Evolutionary conservation across 345 rosid species (phyloP).

Genomic region (Gynandropsis gynandra): DNA sequence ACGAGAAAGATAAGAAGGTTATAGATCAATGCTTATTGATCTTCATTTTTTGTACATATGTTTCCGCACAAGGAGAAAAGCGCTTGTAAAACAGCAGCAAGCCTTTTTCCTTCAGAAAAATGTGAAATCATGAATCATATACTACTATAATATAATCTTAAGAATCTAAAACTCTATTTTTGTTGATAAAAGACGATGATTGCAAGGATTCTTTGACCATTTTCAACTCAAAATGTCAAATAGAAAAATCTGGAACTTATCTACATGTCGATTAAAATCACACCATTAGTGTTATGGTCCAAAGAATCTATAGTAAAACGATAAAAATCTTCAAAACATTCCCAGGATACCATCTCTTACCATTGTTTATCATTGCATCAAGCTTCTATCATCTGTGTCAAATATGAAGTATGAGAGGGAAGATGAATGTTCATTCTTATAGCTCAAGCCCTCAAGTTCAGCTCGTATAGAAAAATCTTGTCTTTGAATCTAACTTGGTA

Average conservation of each 20-base stretch:
- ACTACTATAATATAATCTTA: no score
- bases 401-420: background rate
- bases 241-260: background rate
- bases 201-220: background rate
- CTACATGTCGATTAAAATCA: constrained; percentile 7
- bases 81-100: constrained; percentile 29
- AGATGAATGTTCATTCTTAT: constrained; percentile 11
- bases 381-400: no score
- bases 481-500: constrained; percentile 34
- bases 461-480: constrained; percentile 39
- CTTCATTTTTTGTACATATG: constrained; percentile 13
- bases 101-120: constrained; percentile 26
- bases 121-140: constrained; percentile 1
- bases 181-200: constrained; percentile 15
- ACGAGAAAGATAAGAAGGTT: constrained; percentile 22
- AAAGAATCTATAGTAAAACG: constrained; percentile 6
- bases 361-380: no score
- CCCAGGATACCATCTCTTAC: no score
- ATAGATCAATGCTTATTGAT: constrained; percentile 26
- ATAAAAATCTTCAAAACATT: no score
- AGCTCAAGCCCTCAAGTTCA: constrained; percentile 45
- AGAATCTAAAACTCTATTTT: no score
- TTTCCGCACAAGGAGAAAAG: constrained; percentile 22
- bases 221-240: constrained; percentile 12
- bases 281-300: constrained; percentile 13